Conservation (phyloP, 176 grass and related monocot genomes). For the Olyra latifolia region DNA sequence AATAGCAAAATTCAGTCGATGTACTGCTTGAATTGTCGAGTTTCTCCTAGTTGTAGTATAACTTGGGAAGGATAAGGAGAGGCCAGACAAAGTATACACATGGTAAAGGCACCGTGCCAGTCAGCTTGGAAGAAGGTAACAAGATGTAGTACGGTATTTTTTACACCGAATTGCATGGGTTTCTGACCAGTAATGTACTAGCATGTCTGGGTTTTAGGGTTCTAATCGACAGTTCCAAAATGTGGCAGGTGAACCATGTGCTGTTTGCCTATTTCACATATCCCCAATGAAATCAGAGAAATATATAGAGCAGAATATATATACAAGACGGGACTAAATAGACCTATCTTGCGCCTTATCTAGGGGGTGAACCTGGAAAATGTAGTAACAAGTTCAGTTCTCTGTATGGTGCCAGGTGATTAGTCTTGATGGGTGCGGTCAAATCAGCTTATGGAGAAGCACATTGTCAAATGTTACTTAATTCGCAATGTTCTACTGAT, state of each 20-base stretch:
- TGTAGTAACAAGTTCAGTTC: conserved; percentile 19
- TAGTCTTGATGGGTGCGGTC: conserved; percentile 22
- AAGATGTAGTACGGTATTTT: conserved; percentile 18
- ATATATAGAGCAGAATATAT: neutral
- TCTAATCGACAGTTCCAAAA: conserved; percentile 30
- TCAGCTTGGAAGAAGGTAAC: neutral
- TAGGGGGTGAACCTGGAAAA: conserved; percentile 23
- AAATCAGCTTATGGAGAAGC: conserved; percentile 29
- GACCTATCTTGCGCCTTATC: conserved; percentile 6
- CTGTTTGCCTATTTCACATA: neutral
- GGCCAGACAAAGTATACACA: neutral
- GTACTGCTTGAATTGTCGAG: neutral
- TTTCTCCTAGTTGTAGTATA: neutral
- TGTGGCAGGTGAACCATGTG: conserved; percentile 16
- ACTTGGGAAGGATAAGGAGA: neutral
- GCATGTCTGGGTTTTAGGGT: conserved; percentile 26
- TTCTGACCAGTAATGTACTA: conserved; percentile 18
- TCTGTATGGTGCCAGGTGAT: conserved; percentile 33
- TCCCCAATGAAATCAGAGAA: neutral
- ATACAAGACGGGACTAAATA: conserved; percentile 13
- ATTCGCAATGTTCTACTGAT: conserved; percentile 21
- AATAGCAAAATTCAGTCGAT: neutral
- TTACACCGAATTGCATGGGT: conserved; percentile 2
- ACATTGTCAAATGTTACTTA: conserved; percentile 45
- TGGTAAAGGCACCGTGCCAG: neutral